These are phyloP conservation scores for Torulaspora globosa DNA, from an alignment of 1,139 yeast genomes.

Conservation along the genomic window DNA sequence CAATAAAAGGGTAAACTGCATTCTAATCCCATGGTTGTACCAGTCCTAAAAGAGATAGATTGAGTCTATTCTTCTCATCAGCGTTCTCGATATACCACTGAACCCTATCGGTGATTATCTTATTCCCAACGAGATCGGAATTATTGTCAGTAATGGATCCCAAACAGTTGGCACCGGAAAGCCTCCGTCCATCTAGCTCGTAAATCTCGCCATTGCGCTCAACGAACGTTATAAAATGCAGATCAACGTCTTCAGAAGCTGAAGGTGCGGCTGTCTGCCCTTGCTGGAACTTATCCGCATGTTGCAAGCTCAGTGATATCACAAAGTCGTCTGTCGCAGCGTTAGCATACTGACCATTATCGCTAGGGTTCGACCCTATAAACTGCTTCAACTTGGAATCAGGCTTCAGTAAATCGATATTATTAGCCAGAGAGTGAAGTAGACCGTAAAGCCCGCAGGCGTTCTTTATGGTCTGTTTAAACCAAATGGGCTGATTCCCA, in stretches of 20 bases:
- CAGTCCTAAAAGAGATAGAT: conserved; percentile 65
- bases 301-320: conserved; percentile 22
- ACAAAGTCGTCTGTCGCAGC: conserved; percentile 45
- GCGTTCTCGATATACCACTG: conserved; percentile 62
- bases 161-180: conserved; percentile 63
- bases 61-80: conserved; percentile 54
- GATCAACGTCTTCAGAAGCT: conserved; percentile 57
- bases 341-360: conserved; percentile 44
- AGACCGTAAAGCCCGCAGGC: conserved; percentile 94
- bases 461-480: conserved; percentile 76
- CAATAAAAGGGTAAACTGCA: not conserved
- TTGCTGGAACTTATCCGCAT: conserved; percentile 32
- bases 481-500: conserved; percentile 51
- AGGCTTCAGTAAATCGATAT: conserved; percentile 25
- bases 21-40: conserved; percentile 49
- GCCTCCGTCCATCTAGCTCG: conserved; percentile 85
- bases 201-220: conserved; percentile 57
- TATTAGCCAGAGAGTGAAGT: conserved; percentile 67
- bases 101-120: conserved; percentile 51
- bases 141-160: conserved; percentile 40
- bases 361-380: conserved; percentile 30
- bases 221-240: conserved; percentile 78
- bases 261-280: conserved; percentile 83
- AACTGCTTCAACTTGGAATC: conserved; percentile 37
- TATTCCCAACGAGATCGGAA: conserved; percentile 53